Conservation (phyloP, 306 rosid species). For the Ziziphus jujuba region DNA sequence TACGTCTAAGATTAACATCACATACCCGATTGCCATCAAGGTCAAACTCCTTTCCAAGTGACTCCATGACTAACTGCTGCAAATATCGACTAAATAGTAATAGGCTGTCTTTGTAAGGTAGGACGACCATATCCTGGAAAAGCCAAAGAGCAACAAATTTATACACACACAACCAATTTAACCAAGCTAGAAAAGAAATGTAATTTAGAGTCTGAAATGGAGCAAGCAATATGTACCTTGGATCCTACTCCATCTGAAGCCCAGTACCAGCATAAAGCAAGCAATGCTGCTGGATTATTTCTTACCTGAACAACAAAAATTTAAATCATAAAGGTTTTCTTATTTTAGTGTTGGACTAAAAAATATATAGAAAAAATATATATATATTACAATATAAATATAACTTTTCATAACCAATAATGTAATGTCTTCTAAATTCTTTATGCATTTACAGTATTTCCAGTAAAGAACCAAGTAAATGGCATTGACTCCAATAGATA, state of each 20-base stretch:
- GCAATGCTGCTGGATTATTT: slow-evolving; percentile 91
- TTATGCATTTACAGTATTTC: too few species aligned
- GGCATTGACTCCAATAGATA: too few species aligned
- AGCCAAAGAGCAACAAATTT: slow-evolving; percentile 11
- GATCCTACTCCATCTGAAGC: slow-evolving; percentile 95
- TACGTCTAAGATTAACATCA: slow-evolving; percentile 4
- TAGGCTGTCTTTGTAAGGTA: slow-evolving; percentile 94
- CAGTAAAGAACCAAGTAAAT: too few species aligned
- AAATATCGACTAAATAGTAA: slow-evolving; percentile 89
- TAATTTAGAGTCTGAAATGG: slow-evolving; percentile 5
- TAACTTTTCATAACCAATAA: too few species aligned
- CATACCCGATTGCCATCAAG: slow-evolving; percentile 94
- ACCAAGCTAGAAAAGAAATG: slow-evolving; percentile 12
- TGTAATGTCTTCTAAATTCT: too few species aligned
- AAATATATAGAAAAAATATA: too few species aligned
- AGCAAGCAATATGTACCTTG: slow-evolving; percentile 57
- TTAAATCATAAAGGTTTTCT: background rate
- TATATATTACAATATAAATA: too few species aligned
- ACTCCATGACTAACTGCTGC: slow-evolving; percentile 99
- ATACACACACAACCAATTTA: background rate
- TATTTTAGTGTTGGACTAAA: background rate
- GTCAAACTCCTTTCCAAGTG: slow-evolving; percentile 98
- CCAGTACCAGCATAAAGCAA: slow-evolving; percentile 97
- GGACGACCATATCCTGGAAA: slow-evolving; percentile 93
- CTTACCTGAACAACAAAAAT: slow-evolving; percentile 47